Conservation (phyloP, 2,329 filamentous ascomycete species). For the Huntiella savannae region DNA sequence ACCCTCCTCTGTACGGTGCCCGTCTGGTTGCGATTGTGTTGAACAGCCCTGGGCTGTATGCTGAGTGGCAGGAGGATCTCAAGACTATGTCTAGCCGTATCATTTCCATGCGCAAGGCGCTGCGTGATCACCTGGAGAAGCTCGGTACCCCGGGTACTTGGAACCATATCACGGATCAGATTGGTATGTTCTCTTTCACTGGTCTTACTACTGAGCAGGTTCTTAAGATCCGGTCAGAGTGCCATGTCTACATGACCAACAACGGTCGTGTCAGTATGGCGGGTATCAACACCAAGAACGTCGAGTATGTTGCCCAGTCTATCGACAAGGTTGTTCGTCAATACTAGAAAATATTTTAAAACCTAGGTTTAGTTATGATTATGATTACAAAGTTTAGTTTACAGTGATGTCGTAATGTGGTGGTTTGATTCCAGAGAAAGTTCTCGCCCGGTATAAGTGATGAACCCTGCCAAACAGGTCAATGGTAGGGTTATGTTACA, state of each 20-base stretch:
- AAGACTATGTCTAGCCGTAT: constrained; percentile 90
- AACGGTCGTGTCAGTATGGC: constrained; percentile 98
- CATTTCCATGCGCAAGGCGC: constrained; percentile 66
- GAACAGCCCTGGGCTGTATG: constrained; percentile 64
- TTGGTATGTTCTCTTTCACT: constrained; percentile 98
- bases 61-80: constrained; percentile 84
- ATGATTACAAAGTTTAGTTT: too few relatives aligned
- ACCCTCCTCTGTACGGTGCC: constrained; percentile 86
- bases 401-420: too few relatives aligned
- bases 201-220: constrained; percentile 60
- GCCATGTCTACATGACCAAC: constrained; percentile 84
- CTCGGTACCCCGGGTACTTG: constrained; percentile 74
- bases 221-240: constrained; percentile 45
- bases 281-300: constrained; percentile 78
- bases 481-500: too few relatives aligned
- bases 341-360: too few relatives aligned
- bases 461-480: too few relatives aligned
- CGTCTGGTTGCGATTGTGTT: constrained; percentile 70
- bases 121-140: constrained; percentile 65
- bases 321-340: constrained; percentile 66
- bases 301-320: constrained; percentile 83
- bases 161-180: constrained; percentile 97
- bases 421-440: too few relatives aligned
- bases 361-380: too few relatives aligned
- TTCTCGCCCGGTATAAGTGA: too few relatives aligned